These are phyloP conservation scores for Rhytidiadelphus loreus DNA, from an alignment of 225 moss, liverwort and hornwort species.

Conservation along the genomic window DNA sequence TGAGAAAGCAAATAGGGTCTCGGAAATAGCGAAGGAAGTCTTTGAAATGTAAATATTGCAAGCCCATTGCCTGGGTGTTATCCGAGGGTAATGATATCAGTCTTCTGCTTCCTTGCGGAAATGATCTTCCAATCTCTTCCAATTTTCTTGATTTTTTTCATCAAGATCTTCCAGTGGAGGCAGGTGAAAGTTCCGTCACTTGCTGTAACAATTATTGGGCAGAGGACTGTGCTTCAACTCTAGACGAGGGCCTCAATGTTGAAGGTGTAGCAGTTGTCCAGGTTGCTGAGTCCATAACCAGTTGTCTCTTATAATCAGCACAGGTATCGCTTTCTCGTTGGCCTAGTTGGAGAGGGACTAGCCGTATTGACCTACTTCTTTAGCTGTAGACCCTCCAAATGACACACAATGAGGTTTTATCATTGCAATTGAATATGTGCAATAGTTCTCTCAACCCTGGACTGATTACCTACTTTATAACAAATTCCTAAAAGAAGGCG, in stretches of 20 bases:
- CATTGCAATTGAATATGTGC: neutral
- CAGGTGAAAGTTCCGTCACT: neutral
- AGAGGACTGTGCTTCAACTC: neutral
- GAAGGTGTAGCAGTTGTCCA: neutral
- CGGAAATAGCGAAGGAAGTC: neutral
- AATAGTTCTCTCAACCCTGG: neutral
- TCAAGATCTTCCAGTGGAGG: neutral
- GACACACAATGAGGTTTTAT: neutral
- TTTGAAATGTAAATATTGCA: neutral
- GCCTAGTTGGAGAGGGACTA: neutral
- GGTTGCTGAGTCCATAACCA: neutral
- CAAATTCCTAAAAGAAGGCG: neutral
- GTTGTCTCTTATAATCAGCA: neutral
- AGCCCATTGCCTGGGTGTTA: neutral
- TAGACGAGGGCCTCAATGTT: neutral
- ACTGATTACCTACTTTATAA: rapidly evolving
- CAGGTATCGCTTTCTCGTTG: neutral
- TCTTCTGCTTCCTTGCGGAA: neutral
- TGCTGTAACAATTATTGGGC: too few relatives aligned
- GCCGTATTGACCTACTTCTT: neutral
- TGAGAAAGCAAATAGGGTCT: neutral
- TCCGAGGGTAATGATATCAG: too few relatives aligned
- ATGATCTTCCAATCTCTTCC: neutral
- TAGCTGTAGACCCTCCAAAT: neutral
- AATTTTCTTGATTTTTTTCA: neutral